These are phyloP conservation scores for Musa schizocarpa DNA, from an alignment of 176 grass and related monocot genomes.

Conservation along the genomic window DNA sequence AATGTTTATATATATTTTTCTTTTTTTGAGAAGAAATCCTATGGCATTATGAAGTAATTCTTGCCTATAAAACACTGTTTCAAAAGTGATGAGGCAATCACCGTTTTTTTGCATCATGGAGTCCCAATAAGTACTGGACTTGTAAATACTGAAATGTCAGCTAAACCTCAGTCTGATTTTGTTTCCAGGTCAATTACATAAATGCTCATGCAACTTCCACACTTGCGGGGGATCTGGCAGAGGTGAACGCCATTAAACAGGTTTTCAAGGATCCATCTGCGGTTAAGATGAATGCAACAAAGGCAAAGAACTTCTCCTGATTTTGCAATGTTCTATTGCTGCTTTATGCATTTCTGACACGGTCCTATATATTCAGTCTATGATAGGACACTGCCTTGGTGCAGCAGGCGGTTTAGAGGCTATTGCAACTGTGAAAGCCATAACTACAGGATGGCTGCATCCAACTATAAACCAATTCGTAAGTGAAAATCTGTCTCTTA, in stretches of 20 bases:
- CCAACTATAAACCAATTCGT: conserved; percentile 99
- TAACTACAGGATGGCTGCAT: conserved; percentile 92
- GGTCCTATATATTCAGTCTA: conserved; percentile 47
- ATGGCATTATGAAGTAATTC: neutral
- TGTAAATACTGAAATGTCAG: neutral
- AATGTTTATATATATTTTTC: too few relatives aligned
- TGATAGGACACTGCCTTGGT: conserved; percentile 99
- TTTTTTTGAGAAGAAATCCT: neutral
- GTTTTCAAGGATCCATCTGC: conserved; percentile 71
- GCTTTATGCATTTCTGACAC: neutral
- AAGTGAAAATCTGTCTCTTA: conserved; percentile 24
- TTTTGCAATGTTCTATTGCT: neutral
- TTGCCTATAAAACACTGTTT: neutral
- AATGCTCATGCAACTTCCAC: conserved; percentile 99
- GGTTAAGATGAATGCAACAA: conserved; percentile 94
- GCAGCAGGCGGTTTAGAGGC: conserved; percentile 94
- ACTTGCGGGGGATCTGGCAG: conserved; percentile 83
- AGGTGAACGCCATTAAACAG: conserved; percentile 91
- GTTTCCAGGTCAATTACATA: conserved; percentile 91
- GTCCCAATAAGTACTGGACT: neutral
- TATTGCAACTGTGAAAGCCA: conserved; percentile 91
- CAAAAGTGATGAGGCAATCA: too few relatives aligned
- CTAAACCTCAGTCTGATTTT: neutral
- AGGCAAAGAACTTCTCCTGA: conserved; percentile 39
- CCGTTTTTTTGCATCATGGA: too few relatives aligned